Percentiles rank a stretch among this genome's conserved stretches.
phyloP scores from a whole-genome alignment of 345 rosid species.

The Populus nigra region DNA sequence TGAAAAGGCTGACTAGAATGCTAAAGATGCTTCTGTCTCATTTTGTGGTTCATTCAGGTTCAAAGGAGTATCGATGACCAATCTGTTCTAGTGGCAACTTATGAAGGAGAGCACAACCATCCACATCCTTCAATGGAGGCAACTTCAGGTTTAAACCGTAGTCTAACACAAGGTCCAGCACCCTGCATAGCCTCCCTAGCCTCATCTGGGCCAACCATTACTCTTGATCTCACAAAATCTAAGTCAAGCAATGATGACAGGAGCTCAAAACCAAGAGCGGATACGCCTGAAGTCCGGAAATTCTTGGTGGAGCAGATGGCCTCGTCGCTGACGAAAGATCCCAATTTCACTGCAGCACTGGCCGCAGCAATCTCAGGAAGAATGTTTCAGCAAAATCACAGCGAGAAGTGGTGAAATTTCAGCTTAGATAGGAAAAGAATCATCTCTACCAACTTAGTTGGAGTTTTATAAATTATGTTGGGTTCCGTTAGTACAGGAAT shows the following conservation, averaged over 20 bases:
- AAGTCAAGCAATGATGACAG: constrained; percentile 27
- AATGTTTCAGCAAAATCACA: constrained; percentile 49
- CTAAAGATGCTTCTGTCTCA: background rate
- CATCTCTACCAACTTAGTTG: background rate
- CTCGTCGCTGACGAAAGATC: constrained; percentile 82
- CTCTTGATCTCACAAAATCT: constrained; percentile 55
- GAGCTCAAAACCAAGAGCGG: constrained; percentile 37
- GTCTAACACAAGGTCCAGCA: constrained; percentile 34
- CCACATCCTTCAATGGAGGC: constrained; percentile 63
- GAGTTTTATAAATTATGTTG: constrained; percentile 1
- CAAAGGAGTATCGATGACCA: constrained; percentile 93
- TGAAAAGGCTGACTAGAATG: background rate
- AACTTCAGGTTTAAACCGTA: constrained; percentile 45
- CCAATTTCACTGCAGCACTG: constrained; percentile 89
- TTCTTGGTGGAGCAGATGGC: constrained; percentile 97
- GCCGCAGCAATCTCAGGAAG: constrained; percentile 93
- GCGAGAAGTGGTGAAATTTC: constrained; percentile 34
- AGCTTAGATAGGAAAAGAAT: background rate
- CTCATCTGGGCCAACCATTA: constrained; percentile 39
- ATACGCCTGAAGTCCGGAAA: constrained; percentile 58
- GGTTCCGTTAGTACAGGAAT: background rate
- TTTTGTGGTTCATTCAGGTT: constrained; percentile 48
- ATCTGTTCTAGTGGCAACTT: constrained; percentile 80
- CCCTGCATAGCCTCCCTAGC: constrained; percentile 44
- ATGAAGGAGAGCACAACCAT: constrained; percentile 98